Evolutionary conservation across 2,329 filamentous ascomycete genomes (phyloP).

Genomic region (Trichoderma hamatum): DNA sequence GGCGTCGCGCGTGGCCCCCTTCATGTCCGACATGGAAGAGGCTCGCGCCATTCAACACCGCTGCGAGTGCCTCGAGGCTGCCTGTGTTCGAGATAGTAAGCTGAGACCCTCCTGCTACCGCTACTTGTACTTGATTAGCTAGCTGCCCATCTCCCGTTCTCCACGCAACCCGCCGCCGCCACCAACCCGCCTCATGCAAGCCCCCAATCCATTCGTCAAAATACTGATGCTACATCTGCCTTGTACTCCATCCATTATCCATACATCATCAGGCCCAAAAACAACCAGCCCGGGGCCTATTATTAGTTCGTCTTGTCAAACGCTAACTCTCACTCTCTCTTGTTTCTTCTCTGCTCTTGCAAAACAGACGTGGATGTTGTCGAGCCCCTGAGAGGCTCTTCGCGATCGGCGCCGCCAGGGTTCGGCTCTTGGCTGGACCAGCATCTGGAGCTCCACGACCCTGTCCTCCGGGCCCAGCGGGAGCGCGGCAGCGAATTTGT

Average conservation of each 20-base stretch:
- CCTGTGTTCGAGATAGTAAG: constrained; percentile 48
- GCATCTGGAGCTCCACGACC: constrained; percentile 54
- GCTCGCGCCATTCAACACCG: constrained; percentile 60
- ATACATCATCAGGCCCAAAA: constrained; percentile 24
- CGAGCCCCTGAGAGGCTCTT: constrained; percentile 37
- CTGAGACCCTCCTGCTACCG: constrained; percentile 25
- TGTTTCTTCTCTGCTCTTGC: background rate
- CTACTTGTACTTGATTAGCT: constrained; percentile 28
- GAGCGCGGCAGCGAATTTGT: constrained; percentile 14
- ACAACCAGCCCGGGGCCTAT: constrained; percentile 2
- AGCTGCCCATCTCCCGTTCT: constrained; percentile 26
- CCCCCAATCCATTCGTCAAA: constrained; percentile 20
- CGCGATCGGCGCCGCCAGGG: constrained; percentile 46
- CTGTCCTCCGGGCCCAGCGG: constrained; percentile 43
- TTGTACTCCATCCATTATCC: constrained; percentile 16
- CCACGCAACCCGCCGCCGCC: constrained; percentile 25
- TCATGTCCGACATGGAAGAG: constrained; percentile 59
- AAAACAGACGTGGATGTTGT: constrained; percentile 39
- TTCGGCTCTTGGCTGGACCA: constrained; percentile 57
- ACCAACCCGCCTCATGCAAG: constrained; percentile 24
- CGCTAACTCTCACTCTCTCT: constrained; percentile 12
- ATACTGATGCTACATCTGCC: constrained; percentile 15
- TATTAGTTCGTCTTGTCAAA: constrained; percentile 17
- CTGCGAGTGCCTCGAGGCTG: constrained; percentile 60
- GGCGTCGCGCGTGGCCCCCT: constrained; percentile 41